phyloP scores from a whole-genome alignment of 108 stramenopile genomes.

The Cyclotella kingstonii region DNA sequence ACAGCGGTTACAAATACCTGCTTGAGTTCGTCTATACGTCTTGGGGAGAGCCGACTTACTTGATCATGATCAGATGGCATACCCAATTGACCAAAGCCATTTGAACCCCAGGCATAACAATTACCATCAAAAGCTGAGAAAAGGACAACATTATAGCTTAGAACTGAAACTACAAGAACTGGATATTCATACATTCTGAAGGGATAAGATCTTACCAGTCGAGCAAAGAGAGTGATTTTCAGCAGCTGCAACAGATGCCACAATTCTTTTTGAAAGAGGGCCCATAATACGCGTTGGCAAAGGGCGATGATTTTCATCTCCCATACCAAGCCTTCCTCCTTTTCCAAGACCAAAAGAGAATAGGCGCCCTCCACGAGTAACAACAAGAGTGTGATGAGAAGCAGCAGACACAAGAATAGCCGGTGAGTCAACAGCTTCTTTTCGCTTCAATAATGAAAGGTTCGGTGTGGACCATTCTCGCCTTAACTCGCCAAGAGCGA shows the following conservation, averaged over 20 bases:
- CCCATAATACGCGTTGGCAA: constrained; percentile 68
- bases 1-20: constrained; percentile 58
- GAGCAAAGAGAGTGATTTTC: constrained; percentile 81
- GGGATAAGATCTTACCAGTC: constrained; percentile 6
- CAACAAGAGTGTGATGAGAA: constrained; percentile 75
- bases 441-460: not conserved
- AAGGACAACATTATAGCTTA: not conserved
- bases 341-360: constrained; percentile 81
- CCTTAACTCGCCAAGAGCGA: constrained; percentile 37
- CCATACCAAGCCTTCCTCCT: constrained; percentile 73
- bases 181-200: not conserved
- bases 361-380: constrained; percentile 61
- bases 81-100: constrained; percentile 84
- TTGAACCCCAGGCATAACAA: constrained; percentile 76
- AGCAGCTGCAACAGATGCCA: constrained; percentile 70
- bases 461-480: constrained; percentile 23
- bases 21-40: constrained; percentile 71
- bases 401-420: constrained; percentile 74
- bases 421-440: constrained; percentile 41
- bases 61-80: constrained; percentile 9
- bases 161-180: not conserved
- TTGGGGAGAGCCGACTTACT: constrained; percentile 49
- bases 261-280: constrained; percentile 49
- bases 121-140: constrained; percentile 43
- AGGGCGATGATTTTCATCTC: constrained; percentile 61